Conservation (phyloP, 73 alveolate species). For the Effrenium voratum region DNA sequence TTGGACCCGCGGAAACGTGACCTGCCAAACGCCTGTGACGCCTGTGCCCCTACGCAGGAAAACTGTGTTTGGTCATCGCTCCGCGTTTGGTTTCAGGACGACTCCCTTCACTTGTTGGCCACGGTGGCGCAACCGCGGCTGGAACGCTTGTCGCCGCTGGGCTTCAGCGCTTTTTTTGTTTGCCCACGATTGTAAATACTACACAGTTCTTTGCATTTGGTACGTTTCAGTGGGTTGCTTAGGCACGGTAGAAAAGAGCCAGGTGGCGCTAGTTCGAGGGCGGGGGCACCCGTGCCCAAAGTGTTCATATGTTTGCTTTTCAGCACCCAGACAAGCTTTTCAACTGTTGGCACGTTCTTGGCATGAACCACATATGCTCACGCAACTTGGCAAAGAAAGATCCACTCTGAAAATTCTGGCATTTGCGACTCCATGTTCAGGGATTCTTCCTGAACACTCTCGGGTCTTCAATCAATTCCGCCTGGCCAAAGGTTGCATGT, state of each 20-base stretch:
- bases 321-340: no score
- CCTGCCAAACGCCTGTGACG: not conserved
- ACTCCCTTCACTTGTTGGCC: not conserved
- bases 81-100: no score
- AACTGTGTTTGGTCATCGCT: no score
- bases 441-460: not conserved
- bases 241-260: not conserved
- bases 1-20: not conserved
- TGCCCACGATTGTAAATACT: no score
- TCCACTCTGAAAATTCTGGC: no score
- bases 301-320: not conserved
- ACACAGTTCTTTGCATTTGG: no score
- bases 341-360: no score
- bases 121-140: constrained; percentile 53
- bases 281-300: not conserved
- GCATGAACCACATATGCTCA: no score
- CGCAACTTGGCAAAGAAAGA: no score
- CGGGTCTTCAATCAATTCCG: not conserved
- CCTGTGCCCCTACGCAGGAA: no score
- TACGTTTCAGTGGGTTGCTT: not conserved
- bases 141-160: constrained; percentile 43
- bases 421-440: no score
- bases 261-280: not conserved
- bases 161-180: no score
- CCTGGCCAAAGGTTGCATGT: not conserved